Conservation (phyloP, 257 asterid genomes). For the Asclepias syriaca region DNA sequence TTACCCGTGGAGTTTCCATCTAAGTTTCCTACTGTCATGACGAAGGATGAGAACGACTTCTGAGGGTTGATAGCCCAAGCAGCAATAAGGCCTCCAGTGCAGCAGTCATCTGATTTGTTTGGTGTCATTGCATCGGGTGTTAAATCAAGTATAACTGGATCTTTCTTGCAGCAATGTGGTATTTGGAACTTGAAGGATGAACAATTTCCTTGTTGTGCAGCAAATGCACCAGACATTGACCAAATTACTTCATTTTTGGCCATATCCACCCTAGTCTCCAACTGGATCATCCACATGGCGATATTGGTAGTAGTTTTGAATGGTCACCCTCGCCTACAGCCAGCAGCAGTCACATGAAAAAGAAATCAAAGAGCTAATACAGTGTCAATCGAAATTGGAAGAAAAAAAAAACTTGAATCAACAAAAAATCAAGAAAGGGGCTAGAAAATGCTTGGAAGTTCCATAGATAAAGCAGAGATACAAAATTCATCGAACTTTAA, state of each 20-base stretch:
- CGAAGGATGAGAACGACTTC: slow-evolving; percentile 41
- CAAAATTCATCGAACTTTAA: background rate
- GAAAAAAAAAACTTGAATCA: background rate
- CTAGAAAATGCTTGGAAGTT: too few relatives aligned
- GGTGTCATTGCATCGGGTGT: slow-evolving; percentile 34
- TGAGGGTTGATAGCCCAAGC: slow-evolving; percentile 45
- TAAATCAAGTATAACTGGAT: slow-evolving; percentile 44
- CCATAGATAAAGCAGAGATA: background rate
- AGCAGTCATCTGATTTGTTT: slow-evolving; percentile 38
- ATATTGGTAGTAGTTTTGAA: slow-evolving; percentile 61
- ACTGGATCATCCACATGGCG: slow-evolving; percentile 54
- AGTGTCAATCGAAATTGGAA: background rate
- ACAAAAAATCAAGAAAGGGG: background rate
- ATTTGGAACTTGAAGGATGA: slow-evolving; percentile 37
- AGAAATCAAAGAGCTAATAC: background rate
- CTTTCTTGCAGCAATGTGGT: slow-evolving; percentile 56
- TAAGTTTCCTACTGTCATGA: slow-evolving; percentile 53
- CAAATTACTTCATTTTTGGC: slow-evolving; percentile 46
- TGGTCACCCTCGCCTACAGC: slow-evolving; percentile 54
- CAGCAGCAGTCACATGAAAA: slow-evolving; percentile 1
- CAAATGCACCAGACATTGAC: slow-evolving; percentile 59
- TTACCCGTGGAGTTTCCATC: slow-evolving; percentile 32
- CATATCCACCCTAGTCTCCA: slow-evolving; percentile 73
- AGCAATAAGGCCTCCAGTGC: slow-evolving; percentile 50
- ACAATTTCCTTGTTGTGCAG: slow-evolving; percentile 56